Base-by-base conservation (phyloP, 441 rosid genomes). In the Erodium chrysanthum region DNA sequence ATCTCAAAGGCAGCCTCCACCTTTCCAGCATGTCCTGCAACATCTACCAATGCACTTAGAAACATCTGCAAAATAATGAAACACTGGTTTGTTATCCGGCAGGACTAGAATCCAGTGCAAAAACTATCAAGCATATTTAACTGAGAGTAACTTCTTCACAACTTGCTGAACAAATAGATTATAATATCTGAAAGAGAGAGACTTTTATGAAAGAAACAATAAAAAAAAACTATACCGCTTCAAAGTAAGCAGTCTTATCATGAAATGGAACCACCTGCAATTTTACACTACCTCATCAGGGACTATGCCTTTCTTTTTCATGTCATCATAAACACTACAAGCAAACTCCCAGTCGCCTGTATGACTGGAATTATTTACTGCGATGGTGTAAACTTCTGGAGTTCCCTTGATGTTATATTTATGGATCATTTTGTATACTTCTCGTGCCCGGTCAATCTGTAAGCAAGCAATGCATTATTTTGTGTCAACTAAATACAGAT, bases 321-420 rank as follows among this genome's bases (percentile, higher is more conserved):
- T 86, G 82, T 88, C 96, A 67, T 62, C 84, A 73, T 84, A 88
- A 60, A 92, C 87, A 48, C 72, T 75, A 72, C 77, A 68, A 7
- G 95, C 93, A 74, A 89, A 92, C 58, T 84, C 88, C 96, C 88
- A 91, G 79, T 89, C 97, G 64, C 95, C 95, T 66, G 82, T 84
- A 85, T 83, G 85, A 78, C 95, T 84, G 81, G 91, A 86, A 77
- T 85, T 79, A 81, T 85, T 88, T 66, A 85, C 72, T 12, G 95
- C 92, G 69, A 92, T 88, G 68, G 96, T 89, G 82, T 92, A 92
- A 70, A 89, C 92, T 78, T 89, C 96, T 12, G 98, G 96, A 75
- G 93, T 87, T 70, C 98, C 98, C 80, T 65, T 86, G 80, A 92
- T 90, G 69, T 75, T 81, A 71, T 82, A 88, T 76, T 82, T 58